Base-by-base conservation (phyloP, 805 yeast species). In the Kregervanrija pseudodelftensis region DNA sequence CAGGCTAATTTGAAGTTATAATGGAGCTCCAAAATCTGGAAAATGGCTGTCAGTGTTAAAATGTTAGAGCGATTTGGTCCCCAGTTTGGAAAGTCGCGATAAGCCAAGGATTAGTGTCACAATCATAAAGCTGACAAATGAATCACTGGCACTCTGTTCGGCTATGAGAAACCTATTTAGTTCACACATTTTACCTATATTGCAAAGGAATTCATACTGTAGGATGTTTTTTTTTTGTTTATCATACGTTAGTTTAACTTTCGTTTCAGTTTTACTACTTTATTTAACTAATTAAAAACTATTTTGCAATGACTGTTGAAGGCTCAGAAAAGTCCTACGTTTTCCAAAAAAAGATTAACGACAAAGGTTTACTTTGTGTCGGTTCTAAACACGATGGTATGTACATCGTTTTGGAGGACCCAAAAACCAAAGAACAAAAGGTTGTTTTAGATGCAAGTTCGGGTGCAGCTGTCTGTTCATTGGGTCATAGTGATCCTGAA, bases 381-480 rank as follows among this genome's bases (percentile, higher is more conserved):
- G 63, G 59, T 28, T 74, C 77, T 32, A 58, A 67, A 30, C 74
- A 75, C 34, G 59, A 67, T 28, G 79, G 78, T 35, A 51, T 61
- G 41, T 60, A 56, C 49, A 55, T 75, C 47, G 61, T 64, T 12
- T 58, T 72, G 31, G 69, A 66, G 47, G 73, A 70, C 44, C 66
- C 69, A 16, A 51, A 60, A 11, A 69, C 73, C 8, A 67, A 65
- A 33, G 64, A 66, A 42, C 48, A 54, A 35, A 54, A 50, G 11
- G 55, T 53, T 16, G 49, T 66, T 5, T 50, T 69, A 31, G 77
- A 72, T 56, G 77, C 64, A 40, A 51, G 59, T 34, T 67, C 74
- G 11, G 77, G 77, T 49, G 77, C 77, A 15, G 77, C 77, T n/a
- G 77, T 73, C 17, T 67, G 69, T 36, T 66, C 74, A 4, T 49